A percentile compares a stretch with the other conserved stretches of the same genome.
Conservation (phyloP, 2,329 filamentous ascomycete species). For the Colletotrichum lini region DNA sequence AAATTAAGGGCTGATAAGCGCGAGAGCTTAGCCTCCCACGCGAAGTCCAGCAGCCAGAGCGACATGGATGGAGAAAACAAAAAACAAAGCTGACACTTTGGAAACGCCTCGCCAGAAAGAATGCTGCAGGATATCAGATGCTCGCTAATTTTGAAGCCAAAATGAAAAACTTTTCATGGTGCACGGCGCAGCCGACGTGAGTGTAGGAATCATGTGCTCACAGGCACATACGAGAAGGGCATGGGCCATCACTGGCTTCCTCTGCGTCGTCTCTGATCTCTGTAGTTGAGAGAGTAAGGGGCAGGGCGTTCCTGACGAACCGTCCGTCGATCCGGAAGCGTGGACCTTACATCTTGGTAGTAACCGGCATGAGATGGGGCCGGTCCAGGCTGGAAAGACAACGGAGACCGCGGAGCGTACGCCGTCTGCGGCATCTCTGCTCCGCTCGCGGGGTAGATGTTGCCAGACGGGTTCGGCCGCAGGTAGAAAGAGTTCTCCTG, state of each 20-base stretch:
- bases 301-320: constrained; percentile 36
- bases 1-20: constrained; percentile 10
- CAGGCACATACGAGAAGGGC: neutral
- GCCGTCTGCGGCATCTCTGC: constrained; percentile 32
- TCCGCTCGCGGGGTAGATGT: constrained; percentile 26
- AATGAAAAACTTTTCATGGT: neutral
- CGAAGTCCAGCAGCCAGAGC: constrained; percentile 21
- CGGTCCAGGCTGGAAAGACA: constrained; percentile 15
- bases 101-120: constrained; percentile 34
- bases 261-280: constrained; percentile 33
- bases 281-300: constrained; percentile 36
- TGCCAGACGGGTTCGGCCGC: constrained; percentile 22
- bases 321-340: constrained; percentile 34
- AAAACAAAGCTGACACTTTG: neutral
- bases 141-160: constrained; percentile 14
- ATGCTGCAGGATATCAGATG: constrained; percentile 20
- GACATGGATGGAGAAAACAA: neutral
- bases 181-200: neutral
- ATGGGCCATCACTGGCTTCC: constrained; percentile 26
- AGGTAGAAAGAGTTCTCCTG: constrained; percentile 35
- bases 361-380: constrained; percentile 13
- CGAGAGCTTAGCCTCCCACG: neutral
- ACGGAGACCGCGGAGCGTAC: constrained; percentile 35
- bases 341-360: constrained; percentile 33
- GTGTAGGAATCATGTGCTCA: neutral